Evolutionary conservation across 1,284 basidiomycete species (phyloP).

Genomic region (Malassezia furfur): DNA sequence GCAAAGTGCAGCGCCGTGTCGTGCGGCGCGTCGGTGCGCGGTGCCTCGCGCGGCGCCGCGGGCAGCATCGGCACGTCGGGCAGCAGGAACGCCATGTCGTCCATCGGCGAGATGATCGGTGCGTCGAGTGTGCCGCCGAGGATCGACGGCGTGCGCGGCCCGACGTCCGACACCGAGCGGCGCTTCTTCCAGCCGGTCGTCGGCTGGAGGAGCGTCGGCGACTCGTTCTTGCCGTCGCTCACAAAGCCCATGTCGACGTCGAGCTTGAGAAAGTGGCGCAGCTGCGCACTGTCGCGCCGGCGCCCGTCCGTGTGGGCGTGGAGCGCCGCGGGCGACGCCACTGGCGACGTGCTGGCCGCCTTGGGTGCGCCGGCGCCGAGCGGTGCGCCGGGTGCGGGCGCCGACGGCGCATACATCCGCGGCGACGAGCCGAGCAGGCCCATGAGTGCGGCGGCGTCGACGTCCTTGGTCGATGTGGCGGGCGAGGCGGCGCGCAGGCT

Average conservation of each 20-base stretch:
- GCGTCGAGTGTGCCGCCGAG: constrained; percentile 8
- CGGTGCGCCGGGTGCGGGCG: no score
- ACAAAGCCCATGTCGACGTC: constrained; percentile 18
- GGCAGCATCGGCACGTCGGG: not conserved
- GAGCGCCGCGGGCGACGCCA: not conserved
- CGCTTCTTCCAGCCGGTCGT: constrained; percentile 14
- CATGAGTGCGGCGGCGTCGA: not conserved
- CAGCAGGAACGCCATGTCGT: constrained; percentile 13
- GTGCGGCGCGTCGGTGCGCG: not conserved
- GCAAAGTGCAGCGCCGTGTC: constrained; percentile 11
- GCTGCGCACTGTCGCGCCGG: not conserved
- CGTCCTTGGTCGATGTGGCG: not conserved
- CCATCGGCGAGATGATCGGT: constrained; percentile 7
- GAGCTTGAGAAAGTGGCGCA: constrained; percentile 12
- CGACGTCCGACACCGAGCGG: constrained; percentile 15
- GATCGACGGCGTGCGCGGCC: constrained; percentile 14
- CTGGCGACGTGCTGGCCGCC: not conserved
- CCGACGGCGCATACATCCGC: not conserved
- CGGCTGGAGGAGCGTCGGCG: constrained; percentile 15
- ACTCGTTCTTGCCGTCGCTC: constrained; percentile 6
- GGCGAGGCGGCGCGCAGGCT: constrained; percentile 1
- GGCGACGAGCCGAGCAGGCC: not conserved
- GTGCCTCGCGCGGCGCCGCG: not conserved
- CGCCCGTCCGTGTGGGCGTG: not conserved
- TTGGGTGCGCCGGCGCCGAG: not conserved